A percentile compares a stretch with the other conserved stretches of the same genome.
Evolutionary conservation across 257 asterid species (phyloP).

Genomic region (Gentiana macrophylla): DNA sequence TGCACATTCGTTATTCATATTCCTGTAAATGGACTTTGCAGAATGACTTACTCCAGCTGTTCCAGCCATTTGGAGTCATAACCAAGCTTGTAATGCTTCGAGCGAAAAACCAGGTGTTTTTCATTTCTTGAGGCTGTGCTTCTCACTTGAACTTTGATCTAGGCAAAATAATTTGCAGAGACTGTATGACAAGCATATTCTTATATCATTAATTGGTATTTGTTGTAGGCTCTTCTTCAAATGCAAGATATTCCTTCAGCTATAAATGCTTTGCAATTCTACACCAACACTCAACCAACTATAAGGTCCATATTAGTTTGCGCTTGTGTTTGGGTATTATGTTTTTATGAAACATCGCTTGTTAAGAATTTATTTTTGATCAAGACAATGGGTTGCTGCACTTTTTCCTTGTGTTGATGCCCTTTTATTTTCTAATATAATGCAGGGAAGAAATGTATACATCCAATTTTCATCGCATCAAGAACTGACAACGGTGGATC

Average conservation of each 20-base stretch:
- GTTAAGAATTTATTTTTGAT: not conserved
- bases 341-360: not conserved
- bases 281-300: constrained; percentile 79
- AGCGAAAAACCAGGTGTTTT: constrained; percentile 85
- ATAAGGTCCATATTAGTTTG: constrained; percentile 38
- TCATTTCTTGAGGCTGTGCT: constrained; percentile 5
- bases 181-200: not conserved
- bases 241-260: constrained; percentile 96
- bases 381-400: constrained; percentile 3
- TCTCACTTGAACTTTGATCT: constrained; percentile 10
- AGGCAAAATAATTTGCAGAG: not conserved
- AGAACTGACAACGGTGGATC: constrained; percentile 91
- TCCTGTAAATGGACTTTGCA: constrained; percentile 17
- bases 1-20: not conserved
- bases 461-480: constrained; percentile 97
- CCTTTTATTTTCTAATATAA: constrained; percentile 7
- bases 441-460: constrained; percentile 91
- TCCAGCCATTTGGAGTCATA: constrained; percentile 93
- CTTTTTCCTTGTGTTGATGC: constrained; percentile 4
- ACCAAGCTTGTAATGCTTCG: constrained; percentile 97
- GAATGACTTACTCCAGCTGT: constrained; percentile 95
- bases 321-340: not conserved
- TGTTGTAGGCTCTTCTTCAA: constrained; percentile 84
- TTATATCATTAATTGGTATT: not conserved
- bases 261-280: constrained; percentile 77